Base-by-base conservation (phyloP, 345 rosid genomes). In the Populus deltoides region DNA sequence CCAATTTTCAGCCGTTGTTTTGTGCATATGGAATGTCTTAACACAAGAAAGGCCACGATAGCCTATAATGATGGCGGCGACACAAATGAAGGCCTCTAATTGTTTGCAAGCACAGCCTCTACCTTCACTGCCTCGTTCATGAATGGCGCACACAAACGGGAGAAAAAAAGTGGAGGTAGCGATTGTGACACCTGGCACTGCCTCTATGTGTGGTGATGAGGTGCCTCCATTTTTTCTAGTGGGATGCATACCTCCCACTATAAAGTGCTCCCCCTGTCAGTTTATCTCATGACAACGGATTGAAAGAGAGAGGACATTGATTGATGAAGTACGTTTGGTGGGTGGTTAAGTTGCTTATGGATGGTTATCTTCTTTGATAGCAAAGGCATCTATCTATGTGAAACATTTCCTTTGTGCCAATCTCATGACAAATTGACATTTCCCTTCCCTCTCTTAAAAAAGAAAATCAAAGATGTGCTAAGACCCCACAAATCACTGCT, bases 61-160 rank as follows among this genome's bases (percentile, higher is more conserved):
- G 9, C n/a, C 24, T 17, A 20, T 53, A 71, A 71, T 71, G 76
- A 75, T 65, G 75, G 82, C 2, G 31, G 35, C 8, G 18, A 72
- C 86, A 82, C 84, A 72, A 78, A 78, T 49, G 77, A 61, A 76
- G 86, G 81, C 76, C 76, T 47, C 39, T 53, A 77, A 77, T 74
- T 81, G 29, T 24, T n/a, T n/a, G 43, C 62, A 22, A 39, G 57
- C 27, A 36, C 15, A 15, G 3, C 20, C 33, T 49, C 49, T 61
- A 65, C 33, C 67, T 82, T 24, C 36, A 66, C 41, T 45, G 13
- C 65, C 65, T 6, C 17, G 71, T 73, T 66, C 80, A 70, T 10
- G 68, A 66, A 68, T 47, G 35, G 29, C n/a, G n/a, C 74, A 69
- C 75, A 36, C 35, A 20, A 6, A 27, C 22, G 55, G 36, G 27